Evolutionary conservation across 2,329 filamentous ascomycete species (phyloP), one percentile per base, ranked within the genome.

Genomic region (Arachnomyces sp.): DNA sequence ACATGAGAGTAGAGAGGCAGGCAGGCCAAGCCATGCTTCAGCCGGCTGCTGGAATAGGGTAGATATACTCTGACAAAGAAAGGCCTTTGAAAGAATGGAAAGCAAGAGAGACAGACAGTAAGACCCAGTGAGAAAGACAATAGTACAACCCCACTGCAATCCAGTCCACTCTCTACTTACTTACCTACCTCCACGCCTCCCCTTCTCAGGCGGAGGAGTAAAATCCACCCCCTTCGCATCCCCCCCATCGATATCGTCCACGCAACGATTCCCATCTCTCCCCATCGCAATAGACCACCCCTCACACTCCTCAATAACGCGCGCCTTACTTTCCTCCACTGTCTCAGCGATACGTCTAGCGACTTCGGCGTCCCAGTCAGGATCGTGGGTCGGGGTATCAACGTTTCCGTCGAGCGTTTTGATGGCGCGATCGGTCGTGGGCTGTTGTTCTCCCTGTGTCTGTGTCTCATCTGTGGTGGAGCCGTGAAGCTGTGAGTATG

Each of bases 241-340:
- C 4, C 51, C 51, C 4, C 52, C 51, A 36, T 55, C 51, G 13
- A 52, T 31, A 40, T 54, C 53, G 7, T 47, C 46, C 3, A 28
- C 33, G 28, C 36, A 31, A 34, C 39, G 35, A 20, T 43, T 44
- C 30, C 42, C 45, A 29, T 42, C 37, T 36, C 42, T 49, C 2
- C 46, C 50, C 25, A 52, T 40, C 5, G 40, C 50, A 14, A 42
- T 37, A 29, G 52, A 48, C 53, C 52, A 56, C 15, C 42, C 40
- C 14, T 43, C 49, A 36, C 49, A 52, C 25, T 57, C 52, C 8
- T 49, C 43, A 14, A 48, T 39, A 31, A 54, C 40, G 14, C 46
- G 48, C 15, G 20, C 31, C 32, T 50, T 45, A 8, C 38, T 42
- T 20, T 51, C 42, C 29, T 44, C 39, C 13, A 36, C 31, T 2